These are phyloP conservation scores for Aspergillus incahuasiensis DNA, from an alignment of 495 filamentous ascomycete species.

Conservation along the genomic window DNA sequence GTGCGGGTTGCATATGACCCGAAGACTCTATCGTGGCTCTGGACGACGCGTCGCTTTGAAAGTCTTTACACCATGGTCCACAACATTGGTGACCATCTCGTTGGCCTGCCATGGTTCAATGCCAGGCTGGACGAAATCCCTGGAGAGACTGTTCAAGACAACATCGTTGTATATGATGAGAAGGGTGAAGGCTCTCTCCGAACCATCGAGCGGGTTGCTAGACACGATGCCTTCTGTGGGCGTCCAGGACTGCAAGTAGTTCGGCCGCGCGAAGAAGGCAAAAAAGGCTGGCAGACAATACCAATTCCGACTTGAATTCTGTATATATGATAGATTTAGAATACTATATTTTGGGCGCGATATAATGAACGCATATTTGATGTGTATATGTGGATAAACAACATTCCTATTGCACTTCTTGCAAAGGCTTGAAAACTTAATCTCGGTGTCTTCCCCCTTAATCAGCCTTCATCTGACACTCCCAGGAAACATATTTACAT, in stretches of 20 bases:
- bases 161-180: conserved; percentile 27
- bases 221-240: conserved; percentile 52
- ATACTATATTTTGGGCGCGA: not conserved
- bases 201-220: conserved; percentile 34
- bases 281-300: conserved; percentile 4
- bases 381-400: no score
- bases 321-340: not conserved
- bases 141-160: conserved; percentile 49
- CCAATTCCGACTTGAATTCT: not conserved
- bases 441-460: no score
- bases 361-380: no score
- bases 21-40: conserved; percentile 50
- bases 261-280: not conserved
- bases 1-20: conserved; percentile 60
- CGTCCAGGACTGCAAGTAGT: conserved; percentile 46
- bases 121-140: conserved; percentile 50
- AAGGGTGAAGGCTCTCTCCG: conserved; percentile 34
- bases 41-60: conserved; percentile 53
- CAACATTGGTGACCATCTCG: conserved; percentile 43
- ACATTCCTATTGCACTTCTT: no score
- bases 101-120: conserved; percentile 53
- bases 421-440: no score
- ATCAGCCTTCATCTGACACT: no score
- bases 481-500: no score
- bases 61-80: conserved; percentile 51